phyloP scores from a whole-genome alignment of 1,284 basidiomycete genomes.

The Ustilago loliicola region DNA sequence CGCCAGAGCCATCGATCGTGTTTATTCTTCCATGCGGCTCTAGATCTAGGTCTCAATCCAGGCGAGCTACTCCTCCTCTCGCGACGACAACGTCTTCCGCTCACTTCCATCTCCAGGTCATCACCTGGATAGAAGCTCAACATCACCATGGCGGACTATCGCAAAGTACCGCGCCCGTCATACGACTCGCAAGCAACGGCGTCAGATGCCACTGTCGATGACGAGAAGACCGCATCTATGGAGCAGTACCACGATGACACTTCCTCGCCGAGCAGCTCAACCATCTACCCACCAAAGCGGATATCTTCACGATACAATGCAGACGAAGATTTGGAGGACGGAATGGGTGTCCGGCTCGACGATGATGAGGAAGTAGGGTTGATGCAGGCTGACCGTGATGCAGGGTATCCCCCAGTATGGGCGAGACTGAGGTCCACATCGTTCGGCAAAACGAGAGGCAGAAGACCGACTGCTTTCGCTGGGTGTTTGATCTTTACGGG shows the following conservation, averaged over 20 bases:
- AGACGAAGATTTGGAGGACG: conserved; percentile 20
- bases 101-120: background rate
- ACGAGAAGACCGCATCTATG: conserved; percentile 18
- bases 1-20: background rate
- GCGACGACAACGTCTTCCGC: background rate
- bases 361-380: conserved; percentile 59
- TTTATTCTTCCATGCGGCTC: background rate
- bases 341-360: conserved; percentile 25
- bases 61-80: background rate
- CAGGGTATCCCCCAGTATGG: conserved; percentile 3
- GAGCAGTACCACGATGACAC: conserved; percentile 30
- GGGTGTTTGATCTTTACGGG: conserved; percentile 43
- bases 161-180: conserved; percentile 20
- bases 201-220: conserved; percentile 49
- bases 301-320: conserved; percentile 5
- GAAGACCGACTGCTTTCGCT: conserved; percentile 7
- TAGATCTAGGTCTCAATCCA: background rate
- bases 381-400: conserved; percentile 51
- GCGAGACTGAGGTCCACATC: background rate
- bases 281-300: conserved; percentile 20
- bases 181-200: conserved; percentile 55
- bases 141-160: conserved; percentile 11
- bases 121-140: background rate
- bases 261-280: background rate
- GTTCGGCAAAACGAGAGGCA: background rate